A percentile compares a stretch with the other conserved stretches of the same genome.
Evolutionary conservation across 176 grass and related monocot genomes (phyloP).

Genomic region (Ampelocalamus luodianensis): DNA sequence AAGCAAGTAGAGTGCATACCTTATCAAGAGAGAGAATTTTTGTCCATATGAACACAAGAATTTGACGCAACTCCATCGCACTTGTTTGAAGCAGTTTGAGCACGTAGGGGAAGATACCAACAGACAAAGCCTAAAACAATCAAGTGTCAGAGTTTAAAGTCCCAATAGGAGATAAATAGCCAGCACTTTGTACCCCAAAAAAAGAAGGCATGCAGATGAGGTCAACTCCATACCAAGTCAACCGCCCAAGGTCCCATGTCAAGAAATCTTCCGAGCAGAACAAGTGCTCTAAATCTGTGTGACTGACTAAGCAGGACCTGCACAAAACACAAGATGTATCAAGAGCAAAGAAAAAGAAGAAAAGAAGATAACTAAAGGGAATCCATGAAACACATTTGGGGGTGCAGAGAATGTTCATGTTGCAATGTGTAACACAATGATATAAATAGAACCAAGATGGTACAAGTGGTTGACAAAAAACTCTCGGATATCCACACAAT

Average conservation of each 20-base stretch:
- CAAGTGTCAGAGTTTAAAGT: conserved; percentile 30
- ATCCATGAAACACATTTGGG: conserved; percentile 4
- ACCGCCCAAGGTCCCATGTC: conserved; percentile 99
- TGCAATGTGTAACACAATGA: conserved; percentile 5
- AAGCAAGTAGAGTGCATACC: conserved; percentile 44
- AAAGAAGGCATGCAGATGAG: conserved; percentile 26
- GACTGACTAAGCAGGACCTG: conserved; percentile 97
- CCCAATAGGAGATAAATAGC: conserved; percentile 6
- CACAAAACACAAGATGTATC: conserved; percentile 39
- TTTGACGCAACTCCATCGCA: conserved; percentile 87
- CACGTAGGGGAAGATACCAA: conserved; percentile 97
- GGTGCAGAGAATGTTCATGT: neutral
- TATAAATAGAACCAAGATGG: conserved; percentile 32
- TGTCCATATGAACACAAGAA: conserved; percentile 99
- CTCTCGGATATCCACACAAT: conserved; percentile 22
- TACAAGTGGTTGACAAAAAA: neutral
- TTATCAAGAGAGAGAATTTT: conserved; percentile 99
- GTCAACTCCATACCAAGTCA: conserved; percentile 70
- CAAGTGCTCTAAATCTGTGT: conserved; percentile 93
- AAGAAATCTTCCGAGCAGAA: conserved; percentile 98
- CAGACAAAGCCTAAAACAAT: conserved; percentile 81
- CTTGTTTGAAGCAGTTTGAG: conserved; percentile 98
- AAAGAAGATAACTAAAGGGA: conserved; percentile 25
- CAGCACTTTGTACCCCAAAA: neutral
- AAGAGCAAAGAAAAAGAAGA: conserved; percentile 26